Conservation (phyloP, 305 asterid species). For the Solanum aculeatissimum region DNA sequence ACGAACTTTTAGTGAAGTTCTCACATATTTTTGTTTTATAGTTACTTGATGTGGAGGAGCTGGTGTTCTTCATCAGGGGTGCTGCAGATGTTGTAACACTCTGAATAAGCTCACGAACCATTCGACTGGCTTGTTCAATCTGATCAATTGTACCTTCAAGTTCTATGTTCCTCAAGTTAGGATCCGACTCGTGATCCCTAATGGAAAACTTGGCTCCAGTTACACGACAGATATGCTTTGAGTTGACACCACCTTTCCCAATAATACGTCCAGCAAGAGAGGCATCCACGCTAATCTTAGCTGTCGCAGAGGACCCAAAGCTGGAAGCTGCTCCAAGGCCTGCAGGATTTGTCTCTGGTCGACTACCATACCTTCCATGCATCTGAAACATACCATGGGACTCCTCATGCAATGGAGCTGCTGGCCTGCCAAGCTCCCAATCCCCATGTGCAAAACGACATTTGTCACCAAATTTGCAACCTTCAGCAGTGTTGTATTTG, state of each 20-base stretch:
- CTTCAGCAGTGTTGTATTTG: constrained; percentile 35
- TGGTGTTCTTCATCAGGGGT: constrained; percentile 14
- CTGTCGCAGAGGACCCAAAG: constrained; percentile 40
- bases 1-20: constrained; percentile 35
- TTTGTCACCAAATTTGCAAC: constrained; percentile 41
- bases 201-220: constrained; percentile 38
- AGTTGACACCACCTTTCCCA: constrained; percentile 40
- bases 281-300: constrained; percentile 41
- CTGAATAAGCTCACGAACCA: constrained; percentile 37
- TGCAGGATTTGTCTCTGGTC: constrained; percentile 19
- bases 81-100: constrained; percentile 13
- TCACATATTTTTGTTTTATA: constrained; percentile 31
- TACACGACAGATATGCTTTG: constrained; percentile 34
- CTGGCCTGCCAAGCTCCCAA: constrained; percentile 37
- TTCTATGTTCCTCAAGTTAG: constrained; percentile 34
- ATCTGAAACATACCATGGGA: constrained; percentile 14
- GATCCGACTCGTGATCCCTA: constrained; percentile 33
- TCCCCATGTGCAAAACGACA: constrained; percentile 43
- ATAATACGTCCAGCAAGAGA: constrained; percentile 41
- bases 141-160: constrained; percentile 42
- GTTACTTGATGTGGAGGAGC: constrained; percentile 21
- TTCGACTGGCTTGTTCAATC: constrained; percentile 37
- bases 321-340: constrained; percentile 20
- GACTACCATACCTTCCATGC: constrained; percentile 24
- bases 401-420: constrained; percentile 19